Conservation (phyloP, 2,329 filamentous ascomycete genomes). For the Aspergillus novoparasiticus region DNA sequence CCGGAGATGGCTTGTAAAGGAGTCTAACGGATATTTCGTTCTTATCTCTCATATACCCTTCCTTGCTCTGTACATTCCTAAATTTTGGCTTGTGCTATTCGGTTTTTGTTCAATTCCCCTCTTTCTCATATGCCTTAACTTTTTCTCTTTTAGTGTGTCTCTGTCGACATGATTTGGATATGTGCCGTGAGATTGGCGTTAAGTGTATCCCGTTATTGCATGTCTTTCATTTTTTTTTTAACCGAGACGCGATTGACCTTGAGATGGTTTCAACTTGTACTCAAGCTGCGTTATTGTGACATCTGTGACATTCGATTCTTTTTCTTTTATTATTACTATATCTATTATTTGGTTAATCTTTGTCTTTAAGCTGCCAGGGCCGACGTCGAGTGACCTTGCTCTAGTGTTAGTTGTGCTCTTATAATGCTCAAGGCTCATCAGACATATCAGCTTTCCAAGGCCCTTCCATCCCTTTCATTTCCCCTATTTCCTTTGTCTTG, state of each 20-base stretch:
- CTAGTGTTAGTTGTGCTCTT: conserved; percentile 20
- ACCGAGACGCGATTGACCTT: conserved; percentile 17
- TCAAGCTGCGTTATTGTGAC: conserved; percentile 20
- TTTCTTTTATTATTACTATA: conserved; percentile 33
- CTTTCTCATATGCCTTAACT: conserved; percentile 18
- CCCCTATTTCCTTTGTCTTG: conserved; percentile 11
- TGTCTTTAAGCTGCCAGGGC: conserved; percentile 14
- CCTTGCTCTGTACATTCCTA: conserved; percentile 39
- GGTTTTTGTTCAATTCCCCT: conserved; percentile 22
- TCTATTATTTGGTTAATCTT: conserved; percentile 23
- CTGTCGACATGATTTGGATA: conserved; percentile 32
- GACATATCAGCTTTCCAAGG: conserved; percentile 19
- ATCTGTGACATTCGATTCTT: conserved; percentile 31
- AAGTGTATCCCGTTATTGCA: conserved; percentile 35
- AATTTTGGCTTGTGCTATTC: conserved; percentile 23
- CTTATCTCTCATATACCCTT: conserved; percentile 42
- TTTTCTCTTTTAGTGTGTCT: conserved; percentile 17
- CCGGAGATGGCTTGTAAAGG: conserved; percentile 42
- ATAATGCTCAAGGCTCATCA: conserved; percentile 15
- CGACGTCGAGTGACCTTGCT: conserved; percentile 11
- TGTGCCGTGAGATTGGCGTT: conserved; percentile 39
- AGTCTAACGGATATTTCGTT: conserved; percentile 36
- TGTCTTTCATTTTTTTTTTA: conserved; percentile 24
- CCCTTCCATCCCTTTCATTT: conserved; percentile 22
- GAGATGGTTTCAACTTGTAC: conserved; percentile 16